A percentile compares a stretch with the other conserved stretches of the same genome.
Conservation (phyloP, 768 basidiomycete species). For the Boletus speciosus region DNA sequence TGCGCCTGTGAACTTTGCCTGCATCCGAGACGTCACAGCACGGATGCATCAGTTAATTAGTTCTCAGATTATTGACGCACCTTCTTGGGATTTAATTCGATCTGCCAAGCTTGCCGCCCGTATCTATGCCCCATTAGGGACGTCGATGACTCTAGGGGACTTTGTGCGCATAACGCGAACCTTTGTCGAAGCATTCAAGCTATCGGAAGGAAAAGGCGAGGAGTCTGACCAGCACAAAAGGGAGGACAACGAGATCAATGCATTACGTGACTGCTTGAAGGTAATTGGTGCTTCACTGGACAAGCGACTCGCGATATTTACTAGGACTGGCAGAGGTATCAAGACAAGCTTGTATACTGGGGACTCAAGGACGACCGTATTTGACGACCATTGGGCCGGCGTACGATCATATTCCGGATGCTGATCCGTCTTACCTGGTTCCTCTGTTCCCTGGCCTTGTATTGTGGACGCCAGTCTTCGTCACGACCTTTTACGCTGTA, state of each 20-base stretch:
- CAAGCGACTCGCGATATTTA: background rate
- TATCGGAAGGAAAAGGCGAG: constrained; percentile 29
- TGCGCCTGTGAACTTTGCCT: constrained; percentile 57
- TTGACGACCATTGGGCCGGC: constrained; percentile 55
- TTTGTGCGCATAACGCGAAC: constrained; percentile 71
- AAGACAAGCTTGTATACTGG: constrained; percentile 62
- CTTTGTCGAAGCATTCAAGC: constrained; percentile 76
- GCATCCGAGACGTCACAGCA: constrained; percentile 59
- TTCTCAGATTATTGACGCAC: constrained; percentile 77
- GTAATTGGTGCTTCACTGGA: constrained; percentile 32
- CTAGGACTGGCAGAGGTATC: constrained; percentile 51
- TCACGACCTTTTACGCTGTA: constrained; percentile 65
- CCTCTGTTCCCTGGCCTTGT: constrained; percentile 64
- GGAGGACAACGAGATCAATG: constrained; percentile 29
- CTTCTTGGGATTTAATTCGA: constrained; percentile 77
- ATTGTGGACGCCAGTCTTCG: constrained; percentile 81
- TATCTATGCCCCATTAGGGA: constrained; percentile 87
- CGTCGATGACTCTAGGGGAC: constrained; percentile 79
- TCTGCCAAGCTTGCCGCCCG: constrained; percentile 72
- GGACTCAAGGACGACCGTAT: constrained; percentile 87
- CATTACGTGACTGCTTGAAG: constrained; percentile 55
- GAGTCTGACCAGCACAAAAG: constrained; percentile 22
- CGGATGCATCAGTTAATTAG: constrained; percentile 67
- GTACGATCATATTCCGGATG: constrained; percentile 59
- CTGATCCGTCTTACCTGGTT: constrained; percentile 63